Base-by-base conservation (phyloP, 805 yeast species). In the Yarrowia bubula region DNA sequence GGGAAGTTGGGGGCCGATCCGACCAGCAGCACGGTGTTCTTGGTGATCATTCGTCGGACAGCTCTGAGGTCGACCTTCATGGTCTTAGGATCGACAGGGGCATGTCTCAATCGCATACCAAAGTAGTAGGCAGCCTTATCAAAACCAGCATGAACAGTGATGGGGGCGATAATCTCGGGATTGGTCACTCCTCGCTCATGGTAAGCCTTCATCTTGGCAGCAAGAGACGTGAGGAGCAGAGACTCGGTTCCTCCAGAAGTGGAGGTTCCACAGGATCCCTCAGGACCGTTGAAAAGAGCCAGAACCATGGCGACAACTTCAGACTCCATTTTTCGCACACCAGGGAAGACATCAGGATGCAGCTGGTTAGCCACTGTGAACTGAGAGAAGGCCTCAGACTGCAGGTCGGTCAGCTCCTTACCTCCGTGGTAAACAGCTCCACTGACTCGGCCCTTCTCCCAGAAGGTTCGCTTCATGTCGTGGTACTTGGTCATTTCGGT, bases 401-500 rank as follows among this genome's bases (percentile, higher is more conserved):
- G 98, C 41, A 95, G 78, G 42, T 81, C 78, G 42, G 89, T 80
- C 64, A 93, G 76, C 37, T 89, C 90, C n/a, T 81, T 78, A 13
- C 98, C 98, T 35, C 98, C 98, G 71, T 95, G 98, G 72, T 93
- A 93, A 10, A 93, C 98, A 0, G 98, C 98, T 6, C 99, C 99
- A 15, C 96, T 89, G 3, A 93, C 88, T 69, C 85, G 82, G 5
- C 99, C 99, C 46, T 81, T 79, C 72, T 86, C 82, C 97, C 98
- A 93, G 65, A 86, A 87, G 1, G 90, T 79, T 69, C 89, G 90
- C 65, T 86, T 82, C 69, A 92, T 69, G 11, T 44, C 57, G 70
- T 51, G 50, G 57, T 71, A 67, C 35, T 76, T 74, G 39, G 84
- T 82, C 66, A 95, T 76, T 66, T 86, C 84, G 0, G 70, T 70